These are phyloP conservation scores for Conticribra weissflogii DNA, from an alignment of 108 stramenopile genomes.

Conservation along the genomic window DNA sequence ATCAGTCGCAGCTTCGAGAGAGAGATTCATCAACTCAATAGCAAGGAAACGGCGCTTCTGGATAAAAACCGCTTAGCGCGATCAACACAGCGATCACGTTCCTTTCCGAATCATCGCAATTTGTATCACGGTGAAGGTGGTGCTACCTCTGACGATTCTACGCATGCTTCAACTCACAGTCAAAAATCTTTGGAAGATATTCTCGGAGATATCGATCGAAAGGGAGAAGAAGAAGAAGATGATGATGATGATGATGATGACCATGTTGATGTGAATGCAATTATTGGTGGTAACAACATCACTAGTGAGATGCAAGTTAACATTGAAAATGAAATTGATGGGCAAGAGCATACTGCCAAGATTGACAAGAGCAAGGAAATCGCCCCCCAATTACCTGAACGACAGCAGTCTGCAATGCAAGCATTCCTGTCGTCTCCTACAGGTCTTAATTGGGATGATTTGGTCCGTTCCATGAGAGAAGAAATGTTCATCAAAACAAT, in stretches of 20 bases:
- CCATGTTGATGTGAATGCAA: neutral
- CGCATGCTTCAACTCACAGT: neutral
- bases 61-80: neutral
- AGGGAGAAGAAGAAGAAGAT: neutral
- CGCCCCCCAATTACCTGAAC: neutral
- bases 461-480: constrained; percentile 28
- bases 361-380: neutral
- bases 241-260: neutral
- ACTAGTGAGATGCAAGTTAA: neutral
- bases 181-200: neutral
- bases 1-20: constrained; percentile 13
- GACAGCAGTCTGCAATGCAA: constrained; percentile 28
- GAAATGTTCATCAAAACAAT: constrained; percentile 30
- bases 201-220: neutral
- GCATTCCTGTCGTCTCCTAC: constrained; percentile 28
- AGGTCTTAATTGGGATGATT: constrained; percentile 22
- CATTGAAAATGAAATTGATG: neutral
- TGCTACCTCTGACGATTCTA: neutral
- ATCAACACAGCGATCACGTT: neutral
- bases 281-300: neutral
- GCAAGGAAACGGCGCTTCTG: constrained; percentile 1
- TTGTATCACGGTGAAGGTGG: neutral
- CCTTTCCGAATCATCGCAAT: neutral
- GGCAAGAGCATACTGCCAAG: neutral
- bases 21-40: neutral